Conservation (phyloP, 139 green algal species). For the Chlorella vulgaris region DNA sequence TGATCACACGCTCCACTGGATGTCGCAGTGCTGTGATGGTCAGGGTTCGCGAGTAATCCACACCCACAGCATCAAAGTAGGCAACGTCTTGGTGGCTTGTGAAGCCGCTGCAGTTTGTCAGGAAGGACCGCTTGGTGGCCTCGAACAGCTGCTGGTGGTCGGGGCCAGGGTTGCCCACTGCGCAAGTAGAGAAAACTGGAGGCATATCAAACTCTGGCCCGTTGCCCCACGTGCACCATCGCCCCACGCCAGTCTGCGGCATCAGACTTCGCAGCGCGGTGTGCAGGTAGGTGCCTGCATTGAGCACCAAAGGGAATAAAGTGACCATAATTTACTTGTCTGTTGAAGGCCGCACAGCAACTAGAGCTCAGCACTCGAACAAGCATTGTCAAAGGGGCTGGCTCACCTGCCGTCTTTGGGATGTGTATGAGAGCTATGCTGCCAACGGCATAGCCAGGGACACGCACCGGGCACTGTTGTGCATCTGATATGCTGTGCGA, state of each 20-base stretch:
- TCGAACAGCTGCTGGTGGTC: neutral
- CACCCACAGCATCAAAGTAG: neutral
- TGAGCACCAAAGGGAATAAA: too few relatives aligned
- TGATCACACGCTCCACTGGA: neutral
- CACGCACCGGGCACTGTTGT: neutral
- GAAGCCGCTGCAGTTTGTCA: neutral
- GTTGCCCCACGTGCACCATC: neutral
- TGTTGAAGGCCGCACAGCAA: neutral
- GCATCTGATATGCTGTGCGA: neutral
- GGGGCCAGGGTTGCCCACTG: neutral
- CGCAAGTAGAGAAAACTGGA: neutral
- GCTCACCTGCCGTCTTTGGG: neutral
- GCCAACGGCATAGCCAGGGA: neutral
- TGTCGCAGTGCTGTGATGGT: neutral
- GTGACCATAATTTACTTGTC: neutral
- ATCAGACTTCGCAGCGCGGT: neutral
- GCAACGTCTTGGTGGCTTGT: neutral
- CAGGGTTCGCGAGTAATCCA: neutral
- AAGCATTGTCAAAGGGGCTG: neutral
- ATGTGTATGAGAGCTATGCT: neutral
- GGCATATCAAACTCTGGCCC: neutral
- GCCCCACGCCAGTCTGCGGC: neutral
- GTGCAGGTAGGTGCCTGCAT: neutral
- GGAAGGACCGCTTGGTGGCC: neutral
- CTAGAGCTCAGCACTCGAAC: neutral